A percentile compares a stretch with the other conserved stretches of the same genome.
phyloP scores from a whole-genome alignment of 2,329 filamentous ascomycete genomes.

The Tolypocladium cylindrosporum region DNA sequence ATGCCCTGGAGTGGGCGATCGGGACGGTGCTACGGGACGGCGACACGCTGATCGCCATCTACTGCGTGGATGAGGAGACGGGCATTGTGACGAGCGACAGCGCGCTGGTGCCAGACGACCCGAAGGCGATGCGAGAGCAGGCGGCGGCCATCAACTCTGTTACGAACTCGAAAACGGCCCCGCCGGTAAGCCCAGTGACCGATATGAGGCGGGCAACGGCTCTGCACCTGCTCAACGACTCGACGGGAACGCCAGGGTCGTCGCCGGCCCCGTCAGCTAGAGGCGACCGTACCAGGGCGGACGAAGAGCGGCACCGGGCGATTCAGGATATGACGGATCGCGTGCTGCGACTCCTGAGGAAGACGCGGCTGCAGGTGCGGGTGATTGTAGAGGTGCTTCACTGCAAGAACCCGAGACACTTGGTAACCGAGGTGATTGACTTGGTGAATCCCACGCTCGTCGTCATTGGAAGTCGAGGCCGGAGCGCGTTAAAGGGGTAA shows the following conservation, averaged over 20 bases:
- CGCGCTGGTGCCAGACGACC: constrained; percentile 58
- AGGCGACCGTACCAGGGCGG: constrained; percentile 47
- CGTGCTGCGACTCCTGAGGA: constrained; percentile 76
- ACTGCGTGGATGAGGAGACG: constrained; percentile 84
- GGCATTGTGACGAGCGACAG: constrained; percentile 40
- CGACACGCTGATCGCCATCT: constrained; percentile 86
- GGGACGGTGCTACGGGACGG: constrained; percentile 90
- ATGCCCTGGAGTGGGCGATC: constrained; percentile 95
- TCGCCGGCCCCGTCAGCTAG: constrained; percentile 38
- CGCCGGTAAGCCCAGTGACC: constrained; percentile 20
- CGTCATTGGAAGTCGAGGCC: constrained; percentile 82
- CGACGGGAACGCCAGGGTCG: constrained; percentile 24
- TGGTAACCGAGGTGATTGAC: constrained; percentile 97
- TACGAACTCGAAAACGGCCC: constrained; percentile 26
- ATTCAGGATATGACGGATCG: constrained; percentile 77
- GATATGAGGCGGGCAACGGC: constrained; percentile 21
- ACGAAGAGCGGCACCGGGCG: constrained; percentile 71
- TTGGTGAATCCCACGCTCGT: constrained; percentile 84
- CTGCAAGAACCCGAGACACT: constrained; percentile 93
- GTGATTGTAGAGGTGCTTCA: constrained; percentile 95
- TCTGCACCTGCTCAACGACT: constrained; percentile 17
- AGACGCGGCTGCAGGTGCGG: constrained; percentile 84
- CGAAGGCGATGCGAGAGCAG: constrained; percentile 66
- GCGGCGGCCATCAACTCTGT: constrained; percentile 61
- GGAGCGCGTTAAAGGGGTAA: constrained; percentile 88